Evolutionary conservation across 176 grass and related monocot genomes (phyloP).

Genomic region (Neostapfia colusana): DNA sequence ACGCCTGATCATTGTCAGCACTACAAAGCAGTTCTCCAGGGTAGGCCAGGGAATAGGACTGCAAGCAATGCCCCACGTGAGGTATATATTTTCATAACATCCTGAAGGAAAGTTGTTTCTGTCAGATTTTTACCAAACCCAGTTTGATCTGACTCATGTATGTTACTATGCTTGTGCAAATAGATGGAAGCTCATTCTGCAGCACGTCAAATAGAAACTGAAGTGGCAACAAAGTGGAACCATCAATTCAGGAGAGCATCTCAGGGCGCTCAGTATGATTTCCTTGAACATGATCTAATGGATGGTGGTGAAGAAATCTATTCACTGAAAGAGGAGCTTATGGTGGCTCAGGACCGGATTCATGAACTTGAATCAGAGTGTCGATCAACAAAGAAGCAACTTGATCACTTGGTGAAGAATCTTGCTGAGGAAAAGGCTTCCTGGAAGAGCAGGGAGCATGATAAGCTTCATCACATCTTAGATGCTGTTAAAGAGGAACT

Average conservation of each 20-base stretch:
- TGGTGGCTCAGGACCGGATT: constrained; percentile 46
- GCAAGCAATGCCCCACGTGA: constrained; percentile 18
- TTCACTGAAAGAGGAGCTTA: constrained; percentile 56
- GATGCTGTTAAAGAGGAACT: constrained; percentile 64
- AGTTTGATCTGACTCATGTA: constrained; percentile 2
- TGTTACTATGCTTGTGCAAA: constrained; percentile 14
- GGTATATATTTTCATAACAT: constrained; percentile 39
- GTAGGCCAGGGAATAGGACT: constrained; percentile 31
- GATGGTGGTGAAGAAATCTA: constrained; percentile 33
- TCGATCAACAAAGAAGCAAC: constrained; percentile 56
- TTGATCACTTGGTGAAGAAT: constrained; percentile 56
- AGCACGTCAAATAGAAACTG: constrained; percentile 44
- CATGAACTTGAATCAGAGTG: constrained; percentile 59
- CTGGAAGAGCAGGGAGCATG: constrained; percentile 61
- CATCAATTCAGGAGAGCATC: constrained; percentile 33
- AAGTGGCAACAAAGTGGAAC: constrained; percentile 69
- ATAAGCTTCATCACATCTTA: constrained; percentile 57
- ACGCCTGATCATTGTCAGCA: constrained; percentile 36
- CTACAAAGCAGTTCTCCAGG: constrained; percentile 44
- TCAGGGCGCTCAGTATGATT: constrained; percentile 22
- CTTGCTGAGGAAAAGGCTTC: constrained; percentile 58
- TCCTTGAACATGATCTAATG: constrained; percentile 37
- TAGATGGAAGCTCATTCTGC: constrained; percentile 53
- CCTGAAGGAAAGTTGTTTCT: constrained; percentile 10
- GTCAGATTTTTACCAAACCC: not conserved